Conservation (phyloP, 257 asterid genomes). For the Forsythia viridissima region DNA sequence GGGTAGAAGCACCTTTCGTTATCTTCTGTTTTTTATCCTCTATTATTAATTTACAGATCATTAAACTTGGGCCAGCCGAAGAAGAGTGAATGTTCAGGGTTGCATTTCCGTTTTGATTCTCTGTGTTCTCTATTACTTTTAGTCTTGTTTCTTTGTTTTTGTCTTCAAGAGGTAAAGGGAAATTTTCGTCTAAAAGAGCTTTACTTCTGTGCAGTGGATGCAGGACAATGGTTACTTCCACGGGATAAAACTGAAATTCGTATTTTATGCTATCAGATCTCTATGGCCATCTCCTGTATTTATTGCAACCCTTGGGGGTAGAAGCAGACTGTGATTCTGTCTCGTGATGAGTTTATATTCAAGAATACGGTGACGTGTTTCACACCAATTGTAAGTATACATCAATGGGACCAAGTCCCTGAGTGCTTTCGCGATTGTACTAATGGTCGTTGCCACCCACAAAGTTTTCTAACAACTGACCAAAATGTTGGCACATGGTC, state of each 20-base stretch:
- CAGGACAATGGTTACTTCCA: constrained; percentile 26
- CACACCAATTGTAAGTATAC: constrained; percentile 28
- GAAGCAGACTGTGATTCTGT: not conserved
- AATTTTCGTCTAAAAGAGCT: not conserved
- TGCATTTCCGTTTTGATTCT: not conserved
- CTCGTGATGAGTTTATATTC: constrained; percentile 2
- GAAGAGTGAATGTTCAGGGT: not conserved
- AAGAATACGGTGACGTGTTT: not conserved
- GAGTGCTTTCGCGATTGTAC: constrained; percentile 26
- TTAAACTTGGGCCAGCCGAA: too few relatives aligned
- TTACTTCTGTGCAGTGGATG: not conserved
- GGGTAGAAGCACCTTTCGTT: not conserved
- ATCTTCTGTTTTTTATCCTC: not conserved
- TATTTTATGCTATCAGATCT: not conserved
- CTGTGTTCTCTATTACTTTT: not conserved
- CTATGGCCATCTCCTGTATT: constrained; percentile 15
- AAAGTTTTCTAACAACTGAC: not conserved
- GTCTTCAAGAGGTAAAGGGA: not conserved
- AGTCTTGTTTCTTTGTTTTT: too few relatives aligned
- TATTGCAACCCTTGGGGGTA: not conserved
- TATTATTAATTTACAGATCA: not conserved
- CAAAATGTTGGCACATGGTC: not conserved
- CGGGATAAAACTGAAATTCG: not conserved
- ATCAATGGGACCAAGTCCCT: constrained; percentile 12
- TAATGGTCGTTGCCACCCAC: not conserved